Evolutionary conservation across 371 early-diverging fungal genomes (phyloP).

Genomic region (Mortierella sp.): DNA sequence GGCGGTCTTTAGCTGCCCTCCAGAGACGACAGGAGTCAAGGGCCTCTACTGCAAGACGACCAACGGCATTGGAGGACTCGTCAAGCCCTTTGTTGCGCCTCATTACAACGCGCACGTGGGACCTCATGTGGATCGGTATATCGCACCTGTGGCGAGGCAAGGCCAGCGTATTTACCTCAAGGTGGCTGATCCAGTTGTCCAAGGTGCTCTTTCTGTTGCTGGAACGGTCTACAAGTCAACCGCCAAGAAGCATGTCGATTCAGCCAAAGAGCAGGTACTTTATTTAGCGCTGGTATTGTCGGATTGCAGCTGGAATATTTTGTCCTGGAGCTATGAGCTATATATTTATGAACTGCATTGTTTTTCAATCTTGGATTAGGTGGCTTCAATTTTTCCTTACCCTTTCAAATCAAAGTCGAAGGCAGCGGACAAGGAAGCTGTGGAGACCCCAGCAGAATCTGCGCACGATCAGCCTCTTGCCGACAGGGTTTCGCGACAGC

Average conservation of each 20-base stretch:
- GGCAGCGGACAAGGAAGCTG: background rate
- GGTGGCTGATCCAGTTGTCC: conserved; percentile 49
- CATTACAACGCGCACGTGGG: conserved; percentile 43
- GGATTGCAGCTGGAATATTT: too few species aligned
- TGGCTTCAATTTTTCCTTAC: conserved; percentile 39
- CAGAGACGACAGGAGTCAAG: conserved; percentile 37
- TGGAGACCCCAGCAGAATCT: background rate
- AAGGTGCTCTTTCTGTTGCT: conserved; percentile 32
- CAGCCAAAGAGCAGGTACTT: conserved; percentile 51
- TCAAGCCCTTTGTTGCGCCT: conserved; percentile 44
- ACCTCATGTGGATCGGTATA: conserved; percentile 48
- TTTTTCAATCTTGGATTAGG: conserved; percentile 1
- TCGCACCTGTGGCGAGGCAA: conserved; percentile 40
- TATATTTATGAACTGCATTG: background rate
- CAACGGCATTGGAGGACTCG: conserved; percentile 40
- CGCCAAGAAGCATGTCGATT: conserved; percentile 54
- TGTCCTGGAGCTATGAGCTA: background rate
- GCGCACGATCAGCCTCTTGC: conserved; percentile 2
- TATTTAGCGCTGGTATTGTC: background rate
- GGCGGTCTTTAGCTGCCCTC: conserved; percentile 43
- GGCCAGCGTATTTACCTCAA: conserved; percentile 45
- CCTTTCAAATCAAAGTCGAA: conserved; percentile 40
- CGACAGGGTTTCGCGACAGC: conserved; percentile 28
- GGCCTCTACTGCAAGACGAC: conserved; percentile 52
- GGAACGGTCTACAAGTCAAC: conserved; percentile 41